Conservation (phyloP, 306 rosid genomes). For the Begonia loranthoides region DNA sequence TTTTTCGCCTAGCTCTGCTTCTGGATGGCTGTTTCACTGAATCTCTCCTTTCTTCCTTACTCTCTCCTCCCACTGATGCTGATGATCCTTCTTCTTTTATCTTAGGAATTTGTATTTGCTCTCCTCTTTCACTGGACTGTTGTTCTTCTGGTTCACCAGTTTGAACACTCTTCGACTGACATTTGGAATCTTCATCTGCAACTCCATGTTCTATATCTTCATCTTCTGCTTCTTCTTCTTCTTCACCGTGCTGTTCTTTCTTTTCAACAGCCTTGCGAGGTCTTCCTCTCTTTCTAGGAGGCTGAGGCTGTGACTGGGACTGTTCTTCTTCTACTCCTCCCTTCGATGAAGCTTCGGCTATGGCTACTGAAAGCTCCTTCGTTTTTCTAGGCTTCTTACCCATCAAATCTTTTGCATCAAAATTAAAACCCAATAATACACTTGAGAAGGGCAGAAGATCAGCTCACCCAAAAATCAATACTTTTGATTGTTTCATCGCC, state of each 20-base stretch:
- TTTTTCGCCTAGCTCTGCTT: constrained; percentile 61
- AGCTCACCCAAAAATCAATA: too few species aligned
- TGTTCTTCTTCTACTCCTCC: constrained; percentile 15
- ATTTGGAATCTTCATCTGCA: constrained; percentile 12
- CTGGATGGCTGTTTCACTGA: constrained; percentile 25
- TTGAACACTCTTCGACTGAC: constrained; percentile 18
- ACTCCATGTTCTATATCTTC: not conserved
- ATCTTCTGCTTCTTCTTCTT: constrained; percentile 7
- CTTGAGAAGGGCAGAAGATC: not conserved
- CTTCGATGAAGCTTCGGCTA: constrained; percentile 60
- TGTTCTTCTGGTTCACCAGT: constrained; percentile 3
- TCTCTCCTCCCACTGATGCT: constrained; percentile 7
- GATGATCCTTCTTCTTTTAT: constrained; percentile 17
- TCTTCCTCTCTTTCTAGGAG: constrained; percentile 71
- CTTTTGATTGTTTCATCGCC: too few species aligned
- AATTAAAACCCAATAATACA: not conserved
- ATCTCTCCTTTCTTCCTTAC: constrained; percentile 17
- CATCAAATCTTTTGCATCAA: constrained; percentile 21
- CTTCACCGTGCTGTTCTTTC: constrained; percentile 11
- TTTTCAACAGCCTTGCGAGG: constrained; percentile 58
- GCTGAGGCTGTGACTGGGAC: constrained; percentile 19
- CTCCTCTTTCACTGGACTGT: not conserved
- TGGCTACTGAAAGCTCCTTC: constrained; percentile 62
- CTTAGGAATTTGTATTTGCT: constrained; percentile 1
- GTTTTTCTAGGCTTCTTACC: constrained; percentile 69